phyloP scores from a whole-genome alignment of 2,329 filamentous ascomycete genomes.

The Zarea fungicola region DNA sequence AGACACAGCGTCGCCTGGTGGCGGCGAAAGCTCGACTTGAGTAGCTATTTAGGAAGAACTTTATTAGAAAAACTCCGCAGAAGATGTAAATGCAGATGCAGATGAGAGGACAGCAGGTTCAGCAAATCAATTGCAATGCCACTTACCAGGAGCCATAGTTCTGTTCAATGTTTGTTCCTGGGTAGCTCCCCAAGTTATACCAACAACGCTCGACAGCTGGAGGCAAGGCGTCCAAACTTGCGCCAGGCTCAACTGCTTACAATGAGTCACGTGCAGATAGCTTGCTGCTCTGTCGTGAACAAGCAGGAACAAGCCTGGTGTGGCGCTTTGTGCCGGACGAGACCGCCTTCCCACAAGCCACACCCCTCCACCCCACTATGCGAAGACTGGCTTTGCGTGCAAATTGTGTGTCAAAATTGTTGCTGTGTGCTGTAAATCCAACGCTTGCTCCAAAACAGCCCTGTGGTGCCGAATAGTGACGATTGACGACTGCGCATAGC shows the following conservation, averaged over 20 bases:
- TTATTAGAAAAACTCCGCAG: not conserved
- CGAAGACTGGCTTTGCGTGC: slow-evolving; percentile 22
- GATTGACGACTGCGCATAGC: slow-evolving; percentile 1
- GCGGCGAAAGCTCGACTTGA: slow-evolving; percentile 77
- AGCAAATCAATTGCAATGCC: not conserved
- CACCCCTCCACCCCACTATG: slow-evolving; percentile 39
- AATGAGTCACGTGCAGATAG: slow-evolving; percentile 33
- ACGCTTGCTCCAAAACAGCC: slow-evolving; percentile 2
- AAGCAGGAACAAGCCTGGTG: not conserved
- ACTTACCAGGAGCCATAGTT: slow-evolving; percentile 39
- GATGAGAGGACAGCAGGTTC: too few species aligned
- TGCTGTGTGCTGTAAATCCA: slow-evolving; percentile 18
- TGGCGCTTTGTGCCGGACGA: slow-evolving; percentile 25
- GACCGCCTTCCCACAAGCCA: slow-evolving; percentile 27
- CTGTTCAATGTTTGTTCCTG: slow-evolving; percentile 18
- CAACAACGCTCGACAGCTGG: not conserved
- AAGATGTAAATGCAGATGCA: too few species aligned
- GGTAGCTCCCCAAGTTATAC: slow-evolving; percentile 4
- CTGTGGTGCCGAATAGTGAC: slow-evolving; percentile 2
- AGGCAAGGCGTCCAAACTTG: not conserved
- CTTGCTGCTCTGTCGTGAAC: slow-evolving; percentile 1
- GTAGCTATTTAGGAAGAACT: slow-evolving; percentile 44
- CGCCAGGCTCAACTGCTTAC: slow-evolving; percentile 29
- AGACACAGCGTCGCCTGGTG: slow-evolving; percentile 83
- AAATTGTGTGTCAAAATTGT: slow-evolving; percentile 40